These are phyloP conservation scores for Eucalyptus caleyi DNA, from an alignment of 345 rosid species.

Conservation along the genomic window DNA sequence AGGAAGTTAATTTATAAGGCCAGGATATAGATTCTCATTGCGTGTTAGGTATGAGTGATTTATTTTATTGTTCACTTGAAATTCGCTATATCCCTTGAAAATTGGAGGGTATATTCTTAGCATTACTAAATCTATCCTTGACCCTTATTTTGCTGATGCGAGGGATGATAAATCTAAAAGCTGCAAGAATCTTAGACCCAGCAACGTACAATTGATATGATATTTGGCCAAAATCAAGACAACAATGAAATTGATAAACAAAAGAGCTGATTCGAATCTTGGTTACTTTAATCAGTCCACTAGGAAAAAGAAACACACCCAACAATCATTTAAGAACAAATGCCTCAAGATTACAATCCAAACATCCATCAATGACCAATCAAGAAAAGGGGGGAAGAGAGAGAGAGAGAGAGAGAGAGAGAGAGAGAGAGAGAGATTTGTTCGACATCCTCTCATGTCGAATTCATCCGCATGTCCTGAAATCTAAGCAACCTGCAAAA, in stretches of 20 bases:
- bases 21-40: not conserved
- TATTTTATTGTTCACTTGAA: not conserved
- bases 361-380: not conserved
- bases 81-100: not conserved
- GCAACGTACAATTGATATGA: not conserved
- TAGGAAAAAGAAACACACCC: not conserved
- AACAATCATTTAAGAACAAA: not conserved
- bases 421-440: not conserved
- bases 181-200: not conserved
- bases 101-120: not conserved
- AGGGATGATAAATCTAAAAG: not conserved
- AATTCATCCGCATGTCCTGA: conserved; percentile 4
- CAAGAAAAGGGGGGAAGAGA: not conserved
- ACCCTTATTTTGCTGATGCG: not conserved
- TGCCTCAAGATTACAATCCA: conserved; percentile 11
- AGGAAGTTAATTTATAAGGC: not conserved
- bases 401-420: not conserved
- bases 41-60: not conserved
- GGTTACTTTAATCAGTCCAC: not conserved
- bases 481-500: conserved; percentile 22
- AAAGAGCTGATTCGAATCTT: not conserved
- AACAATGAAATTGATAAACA: not conserved
- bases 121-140: not conserved
- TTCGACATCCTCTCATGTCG: conserved; percentile 56
- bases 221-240: not conserved